Evolutionary conservation across 352 stramenopile species (phyloP).

Genomic region (Pilasporangium apinafurcum): DNA sequence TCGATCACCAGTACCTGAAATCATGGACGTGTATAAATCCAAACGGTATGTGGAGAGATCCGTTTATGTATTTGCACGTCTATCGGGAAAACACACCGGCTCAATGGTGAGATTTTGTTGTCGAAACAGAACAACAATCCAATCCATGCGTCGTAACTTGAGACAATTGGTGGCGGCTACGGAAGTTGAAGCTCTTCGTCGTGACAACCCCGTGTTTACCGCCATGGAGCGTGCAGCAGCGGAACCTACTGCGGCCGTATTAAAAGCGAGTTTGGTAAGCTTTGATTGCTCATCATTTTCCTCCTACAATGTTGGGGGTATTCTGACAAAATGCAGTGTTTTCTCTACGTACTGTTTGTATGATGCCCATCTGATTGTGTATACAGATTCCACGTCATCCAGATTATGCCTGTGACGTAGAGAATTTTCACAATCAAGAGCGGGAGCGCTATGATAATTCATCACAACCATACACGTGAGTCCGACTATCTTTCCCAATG

Average conservation of each 20-base stretch:
- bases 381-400: not conserved
- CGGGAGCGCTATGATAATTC: not conserved
- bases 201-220: no score
- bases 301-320: no score
- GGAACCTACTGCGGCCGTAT: no score
- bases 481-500: not conserved
- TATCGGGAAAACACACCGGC: not conserved
- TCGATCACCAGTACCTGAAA: not conserved
- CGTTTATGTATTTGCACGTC: not conserved
- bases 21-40: not conserved
- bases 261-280: no score
- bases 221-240: no score
- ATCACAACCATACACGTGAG: not conserved
- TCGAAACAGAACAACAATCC: no score
- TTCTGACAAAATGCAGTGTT: no score
- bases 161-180: no score
- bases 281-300: no score
- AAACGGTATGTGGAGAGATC: no score
- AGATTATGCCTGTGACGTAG: not conserved
- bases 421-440: conserved; percentile 1
- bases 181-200: no score
- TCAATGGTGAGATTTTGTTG: not conserved
- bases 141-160: no score
- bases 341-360: not conserved
- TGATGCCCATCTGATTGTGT: not conserved